These are phyloP conservation scores for Cercospora sp. DNA, from an alignment of 2,329 filamentous ascomycete genomes.

Conservation along the genomic window DNA sequence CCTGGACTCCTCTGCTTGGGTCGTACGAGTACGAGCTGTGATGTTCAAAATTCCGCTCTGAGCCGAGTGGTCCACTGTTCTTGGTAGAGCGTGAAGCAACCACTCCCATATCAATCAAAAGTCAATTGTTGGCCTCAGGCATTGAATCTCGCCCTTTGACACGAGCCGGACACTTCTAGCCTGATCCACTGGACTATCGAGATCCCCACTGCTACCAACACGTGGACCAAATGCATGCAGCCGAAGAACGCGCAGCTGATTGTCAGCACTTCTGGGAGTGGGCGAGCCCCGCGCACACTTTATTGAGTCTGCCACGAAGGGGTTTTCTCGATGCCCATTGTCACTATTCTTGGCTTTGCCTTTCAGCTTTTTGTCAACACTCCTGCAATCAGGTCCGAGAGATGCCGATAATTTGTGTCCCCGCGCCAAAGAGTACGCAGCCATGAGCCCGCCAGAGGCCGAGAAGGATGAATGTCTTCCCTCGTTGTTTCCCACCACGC, in stretches of 20 bases:
- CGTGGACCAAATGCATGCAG: neutral
- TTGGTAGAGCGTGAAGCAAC: neutral
- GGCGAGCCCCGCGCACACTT: neutral
- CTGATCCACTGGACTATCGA: neutral
- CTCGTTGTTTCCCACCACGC: neutral
- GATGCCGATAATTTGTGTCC: neutral
- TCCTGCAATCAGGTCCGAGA: neutral
- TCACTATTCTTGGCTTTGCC: constrained; percentile 3
- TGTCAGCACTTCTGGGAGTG: neutral
- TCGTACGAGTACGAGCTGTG: neutral
- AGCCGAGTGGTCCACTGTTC: neutral
- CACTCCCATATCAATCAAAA: neutral
- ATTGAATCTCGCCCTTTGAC: neutral
- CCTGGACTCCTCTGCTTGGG: neutral
- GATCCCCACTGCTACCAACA: neutral
- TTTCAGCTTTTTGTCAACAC: neutral
- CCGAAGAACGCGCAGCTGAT: neutral
- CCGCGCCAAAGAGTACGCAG: neutral
- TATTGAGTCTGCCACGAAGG: constrained; percentile 1
- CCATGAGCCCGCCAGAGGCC: neutral
- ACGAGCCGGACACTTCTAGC: neutral
- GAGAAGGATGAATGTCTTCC: neutral
- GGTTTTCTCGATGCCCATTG: neutral
- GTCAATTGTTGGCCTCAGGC: neutral
- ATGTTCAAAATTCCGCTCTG: neutral